Percentiles rank a stretch among this genome's conserved stretches.
These are phyloP conservation scores for Darksidea phi DNA, from an alignment of 495 filamentous ascomycete species.

Conservation along the genomic window DNA sequence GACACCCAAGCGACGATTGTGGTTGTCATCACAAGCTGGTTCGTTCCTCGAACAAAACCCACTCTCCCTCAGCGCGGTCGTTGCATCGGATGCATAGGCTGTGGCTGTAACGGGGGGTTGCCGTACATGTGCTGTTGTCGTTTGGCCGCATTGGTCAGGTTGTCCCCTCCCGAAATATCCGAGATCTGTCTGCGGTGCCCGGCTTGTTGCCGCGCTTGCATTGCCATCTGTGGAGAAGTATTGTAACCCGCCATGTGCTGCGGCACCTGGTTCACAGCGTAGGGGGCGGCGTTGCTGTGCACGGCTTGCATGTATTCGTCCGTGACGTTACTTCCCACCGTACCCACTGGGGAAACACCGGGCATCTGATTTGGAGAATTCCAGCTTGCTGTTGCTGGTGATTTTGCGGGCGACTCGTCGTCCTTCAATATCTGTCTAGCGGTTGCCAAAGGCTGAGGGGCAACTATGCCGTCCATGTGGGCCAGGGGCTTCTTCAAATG, in stretches of 20 bases:
- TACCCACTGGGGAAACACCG: constrained; percentile 43
- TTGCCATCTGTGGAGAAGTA: constrained; percentile 29
- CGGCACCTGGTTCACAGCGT: constrained; percentile 28
- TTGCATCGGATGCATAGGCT: constrained; percentile 50
- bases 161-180: constrained; percentile 60
- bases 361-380: constrained; percentile 48
- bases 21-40: no score
- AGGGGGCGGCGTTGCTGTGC: constrained; percentile 21
- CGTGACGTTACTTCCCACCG: constrained; percentile 38
- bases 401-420: constrained; percentile 72
- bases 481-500: constrained; percentile 66
- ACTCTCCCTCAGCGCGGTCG: constrained; percentile 28
- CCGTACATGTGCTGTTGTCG: constrained; percentile 63
- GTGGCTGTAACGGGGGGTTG: constrained; percentile 48
- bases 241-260: constrained; percentile 17
- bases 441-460: constrained; percentile 51
- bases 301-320: constrained; percentile 47
- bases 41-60: not conserved
- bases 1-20: no score
- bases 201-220: constrained; percentile 28
- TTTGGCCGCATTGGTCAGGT: constrained; percentile 53
- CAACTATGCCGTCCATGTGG: constrained; percentile 54
- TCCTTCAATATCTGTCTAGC: constrained; percentile 67
- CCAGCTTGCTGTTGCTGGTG: constrained; percentile 52
- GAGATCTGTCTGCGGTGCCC: constrained; percentile 63